Percentiles rank a stretch among this genome's conserved stretches.
These are phyloP conservation scores for Fragosphaeria purpurea DNA, from an alignment of 2,329 filamentous ascomycete genomes.

Conservation along the genomic window DNA sequence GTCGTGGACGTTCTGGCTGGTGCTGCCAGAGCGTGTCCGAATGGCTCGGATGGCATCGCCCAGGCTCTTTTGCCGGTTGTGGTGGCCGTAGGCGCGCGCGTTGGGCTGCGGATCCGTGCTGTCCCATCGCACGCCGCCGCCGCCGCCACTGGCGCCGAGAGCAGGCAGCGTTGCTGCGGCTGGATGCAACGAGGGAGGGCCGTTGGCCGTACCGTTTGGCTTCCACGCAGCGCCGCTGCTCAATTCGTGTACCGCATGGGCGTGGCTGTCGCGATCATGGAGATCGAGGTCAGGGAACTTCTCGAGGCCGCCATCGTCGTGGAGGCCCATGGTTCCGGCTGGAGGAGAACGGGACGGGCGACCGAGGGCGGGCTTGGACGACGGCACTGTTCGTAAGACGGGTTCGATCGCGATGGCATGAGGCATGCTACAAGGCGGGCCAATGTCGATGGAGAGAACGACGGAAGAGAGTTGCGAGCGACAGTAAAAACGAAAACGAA, in stretches of 20 bases:
- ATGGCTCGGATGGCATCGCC: conserved; percentile 81
- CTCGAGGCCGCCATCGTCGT: conserved; percentile 30
- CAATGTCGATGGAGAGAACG: too few relatives aligned
- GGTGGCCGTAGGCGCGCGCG: conserved; percentile 40
- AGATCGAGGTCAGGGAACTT: conserved; percentile 49
- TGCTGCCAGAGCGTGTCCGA: conserved; percentile 68
- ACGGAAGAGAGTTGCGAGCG: too few relatives aligned
- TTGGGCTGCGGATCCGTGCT: conserved; percentile 9
- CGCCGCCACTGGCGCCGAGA: conserved; percentile 39
- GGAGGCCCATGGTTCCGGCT: conserved; percentile 10
- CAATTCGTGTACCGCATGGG: conserved; percentile 8
- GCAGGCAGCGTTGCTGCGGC: neutral
- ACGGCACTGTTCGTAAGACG: conserved; percentile 3
- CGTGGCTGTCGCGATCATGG: conserved; percentile 6
- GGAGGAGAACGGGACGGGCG: neutral
- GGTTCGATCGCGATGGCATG: conserved; percentile 9
- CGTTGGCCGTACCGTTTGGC: conserved; percentile 21
- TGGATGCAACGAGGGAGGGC: conserved; percentile 8
- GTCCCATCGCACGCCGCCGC: conserved; percentile 20
- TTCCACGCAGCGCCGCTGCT: conserved; percentile 14
- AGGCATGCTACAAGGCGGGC: conserved; percentile 3
- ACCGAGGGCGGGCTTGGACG: neutral
- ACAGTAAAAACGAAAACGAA: too few relatives aligned
- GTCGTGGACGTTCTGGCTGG: conserved; percentile 88
- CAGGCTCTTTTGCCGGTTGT: conserved; percentile 74